A percentile compares a stretch with the other conserved stretches of the same genome.
Evolutionary conservation across 371 early-diverging fungal species (phyloP).

Genomic region (Synchytrium microbalum): DNA sequence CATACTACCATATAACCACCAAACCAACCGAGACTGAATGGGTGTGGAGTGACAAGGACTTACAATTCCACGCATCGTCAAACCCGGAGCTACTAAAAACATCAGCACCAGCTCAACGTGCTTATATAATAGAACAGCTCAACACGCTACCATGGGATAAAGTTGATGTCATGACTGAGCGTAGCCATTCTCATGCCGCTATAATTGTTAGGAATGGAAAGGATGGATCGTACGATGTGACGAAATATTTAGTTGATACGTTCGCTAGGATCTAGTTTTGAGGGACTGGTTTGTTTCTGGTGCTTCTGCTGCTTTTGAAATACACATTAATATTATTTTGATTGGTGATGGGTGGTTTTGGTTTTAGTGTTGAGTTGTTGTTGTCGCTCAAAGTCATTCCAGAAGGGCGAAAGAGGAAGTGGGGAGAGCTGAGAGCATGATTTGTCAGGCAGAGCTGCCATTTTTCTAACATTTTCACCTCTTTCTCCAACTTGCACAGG

Average conservation of each 20-base stretch:
- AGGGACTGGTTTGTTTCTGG: too few relatives aligned
- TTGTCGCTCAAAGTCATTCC: too few relatives aligned
- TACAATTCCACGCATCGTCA: background rate
- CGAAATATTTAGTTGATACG: constrained; percentile 38
- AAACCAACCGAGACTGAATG: constrained; percentile 5
- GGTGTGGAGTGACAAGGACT: constrained; percentile 16
- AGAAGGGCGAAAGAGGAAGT: too few relatives aligned
- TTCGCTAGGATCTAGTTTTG: background rate
- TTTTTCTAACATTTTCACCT: too few relatives aligned
- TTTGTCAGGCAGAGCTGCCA: too few relatives aligned
- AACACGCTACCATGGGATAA: constrained; percentile 42
- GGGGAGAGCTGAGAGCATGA: too few relatives aligned
- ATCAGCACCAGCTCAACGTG: background rate
- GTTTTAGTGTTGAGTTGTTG: too few relatives aligned
- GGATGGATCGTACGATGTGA: constrained; percentile 32
- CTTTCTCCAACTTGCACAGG: too few relatives aligned
- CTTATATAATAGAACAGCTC: constrained; percentile 25
- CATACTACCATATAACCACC: constrained; percentile 8
- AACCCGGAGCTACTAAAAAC: background rate
- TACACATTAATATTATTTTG: too few relatives aligned
- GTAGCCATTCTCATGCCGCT: constrained; percentile 49
- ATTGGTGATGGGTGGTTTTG: too few relatives aligned
- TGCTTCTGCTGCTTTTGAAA: too few relatives aligned
- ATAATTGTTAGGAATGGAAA: constrained; percentile 44
- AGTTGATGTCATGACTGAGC: constrained; percentile 35